Base-by-base conservation (phyloP, 2,329 filamentous ascomycete species). In the Colletotrichum tanaceti region DNA sequence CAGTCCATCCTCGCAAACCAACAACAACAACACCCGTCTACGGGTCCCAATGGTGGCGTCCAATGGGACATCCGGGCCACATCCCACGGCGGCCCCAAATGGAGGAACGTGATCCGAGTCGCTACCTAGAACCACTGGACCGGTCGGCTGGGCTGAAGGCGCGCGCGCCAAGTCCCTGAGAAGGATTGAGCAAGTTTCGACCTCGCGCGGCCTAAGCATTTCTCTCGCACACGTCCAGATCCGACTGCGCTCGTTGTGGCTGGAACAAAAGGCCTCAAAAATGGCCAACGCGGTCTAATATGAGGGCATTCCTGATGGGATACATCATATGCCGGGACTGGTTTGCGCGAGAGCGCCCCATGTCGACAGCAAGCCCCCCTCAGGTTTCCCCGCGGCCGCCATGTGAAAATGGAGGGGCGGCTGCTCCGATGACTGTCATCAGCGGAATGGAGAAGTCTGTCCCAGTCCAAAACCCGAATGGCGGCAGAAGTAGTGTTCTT, bases 101-200 rank as follows among this genome's bases (percentile, higher is more conserved):
- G 14, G 47, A 50, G 24, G 47, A 32, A 32, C 47, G 47, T 50
- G 47, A 50, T 50, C 47, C 28, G 24, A 50, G 47, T 50, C 47
- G 47, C 47, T 50, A 50, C n/a, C n/a, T n/a, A n/a, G n/a, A n/a
- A n/a, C 47, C 47, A 18, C 47, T 50, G 28, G 24, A 50, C 47
- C 47, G 47, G 47, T 22, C 32, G 2, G 1, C 4, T 35, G 32
- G 47, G 47, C 47, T 50, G 47, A 32, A 50, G 11, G 41, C 9
- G 5, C 22, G 41, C 9, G 5, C 22, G 55, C 55, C 41, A 58
- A 58, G 22, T 18, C 41, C n/a, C 5, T 58, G 55, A 58, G 55
- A 58, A 58, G 24, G 55, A 46, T 58, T 58, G 55, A 58, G 55
- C 41, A 58, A 35, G 55, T 46, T 58, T 46, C 11, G 9, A 24